phyloP scores from a whole-genome alignment of 176 grass and related monocot genomes.

The Zea mays region Zm-B73-REFERENCE-NAM-5.0 NC_050098.1:137138501-137139000 shows the following conservation, averaged over 20 bases:
- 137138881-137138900: neutral
- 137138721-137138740: conserved; percentile 9
- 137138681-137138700: conserved; percentile 42
- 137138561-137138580: conserved; percentile 31
- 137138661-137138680: neutral
- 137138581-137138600: conserved; percentile 26
- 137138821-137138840: neutral
- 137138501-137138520: conserved; percentile 84
- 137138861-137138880: too few species aligned
- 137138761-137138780: neutral
- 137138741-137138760: neutral
- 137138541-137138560: conserved; percentile 30
- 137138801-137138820: neutral
- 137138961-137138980: too few species aligned
- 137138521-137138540: conserved; percentile 99
- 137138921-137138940: neutral
- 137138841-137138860: too few species aligned
- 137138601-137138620: conserved; percentile 10
- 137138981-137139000: too few species aligned
- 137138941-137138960: neutral
- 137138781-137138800: neutral
- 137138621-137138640: conserved; percentile 32
- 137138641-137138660: neutral
- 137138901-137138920: neutral
- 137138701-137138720: neutral